These are phyloP conservation scores for Solanum pennellii DNA, from an alignment of 257 asterid genomes.

Conservation along the genomic window DNA sequence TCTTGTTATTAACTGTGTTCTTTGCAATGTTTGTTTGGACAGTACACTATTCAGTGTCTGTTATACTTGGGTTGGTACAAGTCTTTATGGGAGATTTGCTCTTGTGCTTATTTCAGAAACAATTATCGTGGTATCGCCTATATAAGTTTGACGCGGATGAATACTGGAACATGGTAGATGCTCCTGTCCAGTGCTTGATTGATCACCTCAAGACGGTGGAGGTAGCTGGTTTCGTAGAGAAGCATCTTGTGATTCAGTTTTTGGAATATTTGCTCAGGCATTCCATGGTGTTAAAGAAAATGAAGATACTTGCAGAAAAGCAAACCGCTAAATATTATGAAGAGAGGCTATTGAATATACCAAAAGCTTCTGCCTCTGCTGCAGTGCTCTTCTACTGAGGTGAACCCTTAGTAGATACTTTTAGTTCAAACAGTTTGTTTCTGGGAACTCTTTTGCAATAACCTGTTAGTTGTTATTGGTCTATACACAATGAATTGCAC, in stretches of 20 bases:
- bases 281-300: not conserved
- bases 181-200: not conserved
- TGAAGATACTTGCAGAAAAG: not conserved
- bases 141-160: constrained; percentile 2
- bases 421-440: not conserved
- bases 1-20: not conserved
- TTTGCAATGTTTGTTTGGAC: not conserved
- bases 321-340: not conserved
- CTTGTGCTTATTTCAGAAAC: not conserved
- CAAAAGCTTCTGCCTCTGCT: not conserved
- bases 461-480: not conserved
- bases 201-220: not conserved
- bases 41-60: not conserved
- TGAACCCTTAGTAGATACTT: not conserved
- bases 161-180: not conserved
- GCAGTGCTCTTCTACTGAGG: not conserved
- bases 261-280: not conserved
- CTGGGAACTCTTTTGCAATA: not conserved
- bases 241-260: not conserved
- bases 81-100: not conserved
- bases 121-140: not conserved
- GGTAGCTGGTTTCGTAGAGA: not conserved
- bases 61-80: not conserved
- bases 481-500: not conserved
- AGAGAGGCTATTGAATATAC: not conserved